A percentile compares a stretch with the other conserved stretches of the same genome.
These are phyloP conservation scores for Xylaria digitata DNA, from an alignment of 2,329 filamentous ascomycete species.

Conservation along the genomic window DNA sequence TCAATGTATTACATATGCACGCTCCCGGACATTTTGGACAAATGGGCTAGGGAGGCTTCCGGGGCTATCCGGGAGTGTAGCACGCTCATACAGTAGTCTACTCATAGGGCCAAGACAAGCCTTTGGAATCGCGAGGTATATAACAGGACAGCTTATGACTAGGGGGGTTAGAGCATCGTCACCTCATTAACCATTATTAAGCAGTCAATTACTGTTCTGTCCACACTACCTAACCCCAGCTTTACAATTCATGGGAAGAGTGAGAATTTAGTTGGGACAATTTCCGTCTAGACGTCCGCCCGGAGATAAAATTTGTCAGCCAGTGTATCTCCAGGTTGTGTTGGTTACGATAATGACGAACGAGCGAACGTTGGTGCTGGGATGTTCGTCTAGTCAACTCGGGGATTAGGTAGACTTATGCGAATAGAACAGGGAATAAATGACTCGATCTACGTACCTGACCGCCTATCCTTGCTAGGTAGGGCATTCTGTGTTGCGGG, in stretches of 20 bases:
- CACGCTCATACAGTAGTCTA: neutral
- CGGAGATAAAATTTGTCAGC: constrained; percentile 15
- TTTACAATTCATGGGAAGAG: neutral
- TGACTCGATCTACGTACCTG: neutral
- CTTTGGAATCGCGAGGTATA: neutral
- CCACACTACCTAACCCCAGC: neutral
- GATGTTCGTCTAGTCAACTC: too few species aligned
- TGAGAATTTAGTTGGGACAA: neutral
- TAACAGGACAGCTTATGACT: neutral
- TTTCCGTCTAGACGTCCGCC: neutral
- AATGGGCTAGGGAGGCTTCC: neutral
- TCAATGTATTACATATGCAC: neutral
- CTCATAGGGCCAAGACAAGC: neutral
- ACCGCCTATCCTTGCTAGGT: neutral
- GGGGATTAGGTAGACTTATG: too few species aligned
- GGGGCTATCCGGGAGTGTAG: neutral
- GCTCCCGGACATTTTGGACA: neutral
- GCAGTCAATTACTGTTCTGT: constrained; percentile 20
- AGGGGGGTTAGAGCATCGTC: neutral
- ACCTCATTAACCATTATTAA: constrained; percentile 13
- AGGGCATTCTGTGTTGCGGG: neutral
- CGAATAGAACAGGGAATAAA: neutral
- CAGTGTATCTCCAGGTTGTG: constrained; percentile 4
- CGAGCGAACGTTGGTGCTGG: too few species aligned
- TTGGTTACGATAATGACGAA: neutral